Base-by-base conservation (phyloP, 108 stramenopile genomes). In the Nitzschia sp. region DNA sequence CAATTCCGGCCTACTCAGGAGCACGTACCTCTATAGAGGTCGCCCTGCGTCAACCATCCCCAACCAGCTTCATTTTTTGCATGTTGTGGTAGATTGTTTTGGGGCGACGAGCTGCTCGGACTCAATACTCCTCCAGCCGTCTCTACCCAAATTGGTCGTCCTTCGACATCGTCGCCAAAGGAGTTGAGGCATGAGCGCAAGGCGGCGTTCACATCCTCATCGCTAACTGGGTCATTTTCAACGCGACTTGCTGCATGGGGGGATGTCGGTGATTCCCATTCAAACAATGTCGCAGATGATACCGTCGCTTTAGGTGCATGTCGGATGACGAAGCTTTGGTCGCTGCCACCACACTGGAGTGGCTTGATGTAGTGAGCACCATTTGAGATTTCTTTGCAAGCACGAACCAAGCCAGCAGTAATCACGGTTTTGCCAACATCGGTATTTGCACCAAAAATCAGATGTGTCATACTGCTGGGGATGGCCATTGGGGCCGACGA, bases 361-460 rank as follows among this genome's bases (percentile, higher is more conserved):
- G 97, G 97, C 70, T 98, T 98, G 74, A 98, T 91, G 77, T 98
- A 98, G 65, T 90, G 83, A 9, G 66, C 29, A 32, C 34, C 49
- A 51, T 46, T 47, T 18, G 25, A 30, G 51, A 25, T 60, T 54
- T 45, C 51, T 24, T 32, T 71, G 33, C 79, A 79, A 17, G 84
- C 89, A 26, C 82, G 82, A 30, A 93, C 67, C 35, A 98, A 84
- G 11, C 94, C 97, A 31, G 94, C 83, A 33, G 90, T 81, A 21
- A 97, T 70, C 11, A 97, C 76, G 1, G 97, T 97, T 72, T 98
- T 98, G 34, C 98, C 98, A 15, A 98, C 95, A 61, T 97, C 98
- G 23, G 98, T 98, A 71, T 97, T 97, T 59, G 98, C 96, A 28
- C 98, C 98, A 82, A 96, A 98, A 17, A 98, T 71, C 23, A 95